Conservation (phyloP, 1,284 basidiomycete species). For the Mycosarcoma mackinlayi region DNA sequence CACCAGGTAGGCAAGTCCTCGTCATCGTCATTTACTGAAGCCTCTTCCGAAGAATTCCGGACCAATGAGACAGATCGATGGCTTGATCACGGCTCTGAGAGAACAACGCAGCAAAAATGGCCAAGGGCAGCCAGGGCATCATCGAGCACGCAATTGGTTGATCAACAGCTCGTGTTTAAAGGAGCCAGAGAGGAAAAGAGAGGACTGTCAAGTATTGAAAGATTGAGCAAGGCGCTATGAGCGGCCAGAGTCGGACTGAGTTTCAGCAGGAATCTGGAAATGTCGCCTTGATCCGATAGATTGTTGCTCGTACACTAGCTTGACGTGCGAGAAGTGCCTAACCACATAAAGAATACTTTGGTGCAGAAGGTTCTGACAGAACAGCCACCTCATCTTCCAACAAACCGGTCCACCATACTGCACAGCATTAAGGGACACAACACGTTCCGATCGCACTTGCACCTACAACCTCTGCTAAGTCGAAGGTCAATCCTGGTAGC, state of each 20-base stretch:
- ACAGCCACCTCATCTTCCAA: no score
- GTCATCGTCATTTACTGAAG: background rate
- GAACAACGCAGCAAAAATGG: background rate
- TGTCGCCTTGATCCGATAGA: slow-evolving; percentile 1
- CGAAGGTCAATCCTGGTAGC: background rate
- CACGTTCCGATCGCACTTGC: background rate
- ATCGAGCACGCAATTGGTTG: background rate
- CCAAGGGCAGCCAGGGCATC: background rate
- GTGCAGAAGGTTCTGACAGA: no score
- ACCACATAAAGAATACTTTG: no score
- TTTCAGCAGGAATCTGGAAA: background rate
- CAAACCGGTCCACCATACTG: no score
- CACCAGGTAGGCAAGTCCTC: background rate
- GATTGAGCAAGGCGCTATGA: no score
- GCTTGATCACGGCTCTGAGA: background rate
- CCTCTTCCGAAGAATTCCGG: slow-evolving; percentile 7
- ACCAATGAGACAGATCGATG: slow-evolving; percentile 2
- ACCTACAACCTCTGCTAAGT: background rate
- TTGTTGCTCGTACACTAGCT: background rate
- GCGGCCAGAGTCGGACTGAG: no score
- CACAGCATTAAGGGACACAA: no score
- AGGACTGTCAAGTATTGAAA: no score
- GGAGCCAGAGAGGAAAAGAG: no score
- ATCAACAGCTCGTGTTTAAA: background rate
- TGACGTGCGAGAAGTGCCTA: background rate